phyloP scores from a whole-genome alignment of 768 basidiomycete genomes.

The Rhodotorula graminis region DNA sequence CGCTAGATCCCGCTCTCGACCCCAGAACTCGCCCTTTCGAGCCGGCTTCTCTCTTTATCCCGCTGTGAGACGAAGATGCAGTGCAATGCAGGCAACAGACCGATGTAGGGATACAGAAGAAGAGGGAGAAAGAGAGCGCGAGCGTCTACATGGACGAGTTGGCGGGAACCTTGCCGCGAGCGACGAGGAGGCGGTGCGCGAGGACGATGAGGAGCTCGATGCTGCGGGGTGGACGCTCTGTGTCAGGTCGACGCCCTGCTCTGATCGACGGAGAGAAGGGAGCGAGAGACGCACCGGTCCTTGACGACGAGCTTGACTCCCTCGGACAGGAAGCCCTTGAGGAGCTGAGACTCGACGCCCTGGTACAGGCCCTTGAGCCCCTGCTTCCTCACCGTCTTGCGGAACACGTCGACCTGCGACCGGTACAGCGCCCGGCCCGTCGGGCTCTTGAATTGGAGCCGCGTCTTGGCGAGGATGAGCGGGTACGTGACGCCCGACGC shows the following conservation, averaged over 20 bases:
- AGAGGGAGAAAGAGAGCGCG: no score
- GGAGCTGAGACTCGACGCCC: conserved; percentile 31
- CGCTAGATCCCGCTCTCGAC: not conserved
- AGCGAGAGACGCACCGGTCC: conserved; percentile 49
- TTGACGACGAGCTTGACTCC: conserved; percentile 61
- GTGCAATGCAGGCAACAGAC: not conserved
- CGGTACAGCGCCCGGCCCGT: conserved; percentile 36
- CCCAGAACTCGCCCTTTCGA: no score
- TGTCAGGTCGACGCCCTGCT: not conserved
- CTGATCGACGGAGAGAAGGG: no score
- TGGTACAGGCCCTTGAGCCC: conserved; percentile 49
- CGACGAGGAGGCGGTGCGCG: conserved; percentile 1
- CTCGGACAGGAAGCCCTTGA: conserved; percentile 57
- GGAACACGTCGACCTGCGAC: conserved; percentile 38
- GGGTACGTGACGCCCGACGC: conserved; percentile 56
- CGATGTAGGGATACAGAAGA: no score
- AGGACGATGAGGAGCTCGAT: conserved; percentile 18
- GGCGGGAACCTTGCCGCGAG: not conserved
- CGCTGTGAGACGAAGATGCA: not conserved
- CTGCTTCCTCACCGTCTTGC: conserved; percentile 31
- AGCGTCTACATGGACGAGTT: not conserved
- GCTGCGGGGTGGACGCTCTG: not conserved
- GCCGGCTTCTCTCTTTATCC: no score
- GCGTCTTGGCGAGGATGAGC: conserved; percentile 57
- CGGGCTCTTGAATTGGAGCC: conserved; percentile 41